Conservation (phyloP, 345 rosid species). For the Citropsis articulata region DNA sequence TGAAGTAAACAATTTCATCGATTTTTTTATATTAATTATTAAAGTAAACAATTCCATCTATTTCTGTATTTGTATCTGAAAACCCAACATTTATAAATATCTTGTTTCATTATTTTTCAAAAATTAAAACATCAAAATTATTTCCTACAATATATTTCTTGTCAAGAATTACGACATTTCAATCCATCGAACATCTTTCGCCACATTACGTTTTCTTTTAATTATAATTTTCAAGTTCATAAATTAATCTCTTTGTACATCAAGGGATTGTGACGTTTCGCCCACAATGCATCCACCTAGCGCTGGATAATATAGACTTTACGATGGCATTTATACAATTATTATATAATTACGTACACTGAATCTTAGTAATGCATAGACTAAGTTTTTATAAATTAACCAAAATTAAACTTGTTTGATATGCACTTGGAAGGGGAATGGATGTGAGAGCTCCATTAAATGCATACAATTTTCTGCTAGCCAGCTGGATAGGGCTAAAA, state of each 20-base stretch:
- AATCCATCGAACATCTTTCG: background rate
- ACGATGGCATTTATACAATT: background rate
- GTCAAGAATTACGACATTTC: background rate
- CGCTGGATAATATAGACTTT: background rate
- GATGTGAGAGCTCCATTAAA: background rate
- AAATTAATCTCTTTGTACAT: background rate
- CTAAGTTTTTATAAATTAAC: background rate
- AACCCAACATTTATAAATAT: background rate
- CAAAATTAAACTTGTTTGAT: too few relatives aligned
- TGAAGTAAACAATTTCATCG: too few relatives aligned
- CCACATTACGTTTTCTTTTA: background rate
- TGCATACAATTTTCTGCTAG: background rate
- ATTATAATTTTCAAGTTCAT: background rate
- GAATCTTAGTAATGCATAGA: background rate
- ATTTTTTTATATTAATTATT: too few relatives aligned
- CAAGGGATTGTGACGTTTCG: background rate
- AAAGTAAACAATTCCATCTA: too few relatives aligned
- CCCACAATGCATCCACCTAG: background rate
- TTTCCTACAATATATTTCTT: background rate
- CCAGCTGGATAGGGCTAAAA: background rate
- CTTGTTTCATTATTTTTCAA: background rate
- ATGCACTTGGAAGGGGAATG: too few relatives aligned
- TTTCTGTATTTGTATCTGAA: background rate
- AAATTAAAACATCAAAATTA: background rate
- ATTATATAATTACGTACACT: background rate